Conservation (phyloP, 768 basidiomycete genomes). For the Leccinum sublutescens region DNA sequence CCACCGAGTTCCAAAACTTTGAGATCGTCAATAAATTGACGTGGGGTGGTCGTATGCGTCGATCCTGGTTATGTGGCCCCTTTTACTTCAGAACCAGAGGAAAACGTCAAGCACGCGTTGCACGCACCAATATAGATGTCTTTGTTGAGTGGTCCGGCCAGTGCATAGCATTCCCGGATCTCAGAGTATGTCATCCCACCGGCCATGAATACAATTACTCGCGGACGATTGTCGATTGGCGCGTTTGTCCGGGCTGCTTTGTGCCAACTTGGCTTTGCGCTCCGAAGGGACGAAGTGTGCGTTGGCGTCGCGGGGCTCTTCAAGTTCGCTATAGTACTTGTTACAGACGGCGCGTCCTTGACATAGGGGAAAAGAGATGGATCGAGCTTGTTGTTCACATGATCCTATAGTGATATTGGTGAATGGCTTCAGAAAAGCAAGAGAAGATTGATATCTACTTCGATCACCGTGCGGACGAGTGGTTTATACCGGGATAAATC, state of each 20-base stretch:
- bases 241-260: constrained; percentile 59
- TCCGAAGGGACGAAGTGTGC: constrained; percentile 75
- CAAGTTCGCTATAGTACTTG: constrained; percentile 40
- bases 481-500: constrained; percentile 95
- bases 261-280: constrained; percentile 89
- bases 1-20: constrained; percentile 87
- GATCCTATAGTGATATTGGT: constrained; percentile 56
- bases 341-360: constrained; percentile 66
- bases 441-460: constrained; percentile 48
- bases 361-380: constrained; percentile 84
- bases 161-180: constrained; percentile 81
- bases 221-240: constrained; percentile 58
- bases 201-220: constrained; percentile 86
- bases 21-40: constrained; percentile 81
- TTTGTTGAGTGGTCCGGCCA: constrained; percentile 72
- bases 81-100: constrained; percentile 28
- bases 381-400: constrained; percentile 76
- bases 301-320: constrained; percentile 49
- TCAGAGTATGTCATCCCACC: constrained; percentile 98
- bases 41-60: constrained; percentile 82
- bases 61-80: constrained; percentile 57
- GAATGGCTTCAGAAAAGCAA: background rate
- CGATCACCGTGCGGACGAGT: constrained; percentile 72
- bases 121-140: constrained; percentile 86
- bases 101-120: constrained; percentile 38